Conservation (phyloP, 1,284 basidiomycete genomes). For the Papiliotrema laurentii region DNA sequence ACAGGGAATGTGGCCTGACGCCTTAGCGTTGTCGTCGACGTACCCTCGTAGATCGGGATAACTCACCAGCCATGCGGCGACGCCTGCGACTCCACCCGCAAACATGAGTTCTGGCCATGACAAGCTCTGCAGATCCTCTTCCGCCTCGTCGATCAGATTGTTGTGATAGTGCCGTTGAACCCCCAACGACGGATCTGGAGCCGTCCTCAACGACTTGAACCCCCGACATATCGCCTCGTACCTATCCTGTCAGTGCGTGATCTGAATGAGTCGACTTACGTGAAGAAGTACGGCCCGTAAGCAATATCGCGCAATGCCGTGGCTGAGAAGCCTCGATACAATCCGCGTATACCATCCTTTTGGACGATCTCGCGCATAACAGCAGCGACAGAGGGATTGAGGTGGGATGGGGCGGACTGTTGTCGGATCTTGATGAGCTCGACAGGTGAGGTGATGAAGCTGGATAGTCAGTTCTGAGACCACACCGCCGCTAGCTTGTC, state of each 20-base stretch:
- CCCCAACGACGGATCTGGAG: constrained; percentile 17
- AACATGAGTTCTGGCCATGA: constrained; percentile 62
- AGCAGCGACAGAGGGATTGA: constrained; percentile 50
- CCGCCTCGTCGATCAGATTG: constrained; percentile 52
- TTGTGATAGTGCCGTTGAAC: constrained; percentile 47
- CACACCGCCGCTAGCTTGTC: background rate
- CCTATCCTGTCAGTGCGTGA: constrained; percentile 15
- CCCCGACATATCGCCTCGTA: constrained; percentile 71
- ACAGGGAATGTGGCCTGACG: constrained; percentile 62
- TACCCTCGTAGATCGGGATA: background rate
- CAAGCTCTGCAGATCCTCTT: constrained; percentile 50
- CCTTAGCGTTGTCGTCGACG: no score
- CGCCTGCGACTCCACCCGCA: constrained; percentile 73
- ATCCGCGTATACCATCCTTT: constrained; percentile 58
- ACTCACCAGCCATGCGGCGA: constrained; percentile 47
- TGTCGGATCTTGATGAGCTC: constrained; percentile 85
- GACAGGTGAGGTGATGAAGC: constrained; percentile 70
- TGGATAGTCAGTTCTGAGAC: constrained; percentile 32
- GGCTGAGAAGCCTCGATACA: constrained; percentile 70
- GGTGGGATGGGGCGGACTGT: constrained; percentile 50
- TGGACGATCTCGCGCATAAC: constrained; percentile 58
- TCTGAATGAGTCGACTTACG: constrained; percentile 51
- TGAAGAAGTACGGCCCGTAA: constrained; percentile 76
- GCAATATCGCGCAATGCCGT: constrained; percentile 71
- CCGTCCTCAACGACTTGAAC: constrained; percentile 47